Base-by-base conservation (phyloP, 208 protist species). In the Lotmaria passim region DNA sequence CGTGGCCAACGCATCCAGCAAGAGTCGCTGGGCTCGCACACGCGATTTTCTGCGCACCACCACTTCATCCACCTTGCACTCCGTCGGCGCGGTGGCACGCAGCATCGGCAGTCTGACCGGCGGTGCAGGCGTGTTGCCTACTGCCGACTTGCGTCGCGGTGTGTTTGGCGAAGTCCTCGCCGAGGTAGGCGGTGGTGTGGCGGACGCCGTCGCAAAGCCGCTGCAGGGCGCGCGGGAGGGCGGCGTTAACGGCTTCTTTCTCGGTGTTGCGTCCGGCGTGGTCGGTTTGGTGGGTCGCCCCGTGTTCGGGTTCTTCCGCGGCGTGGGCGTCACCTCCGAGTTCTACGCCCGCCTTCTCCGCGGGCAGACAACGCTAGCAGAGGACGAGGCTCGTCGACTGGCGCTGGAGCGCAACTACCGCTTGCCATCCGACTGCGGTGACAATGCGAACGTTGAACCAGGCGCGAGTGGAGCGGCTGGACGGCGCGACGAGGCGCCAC, bases 41-140 rank as follows among this genome's bases (percentile, higher is more conserved):
- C 78, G 80, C 15, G 75, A 67, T 7, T 84, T 95, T 55, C 50
- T 93, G 33, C 48, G 59, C 26, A 73, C 80, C 15, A 85, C 86
- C 14, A 75, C 79, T 3, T 86, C 90, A 10, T 90, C 86, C 11
- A 88, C 87, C 15, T 55, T 95, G 48, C 87, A 93, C 79, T 87
- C 83, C 11, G 80, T 95, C 12, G 76, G 83, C 28, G 73, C 89
- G 30, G 50, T 95, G 28, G 87, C 85, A 2, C 66, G 77, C 2
- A 87, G 87, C 44, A 79, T 87, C 44, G 76, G 81, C 39, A 90
- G 80, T 30, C 48, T 89, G 0, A 75, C 63, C 12, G 67, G 62
- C 24, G 53, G 66, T 14, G 15, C 23, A 11, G 8, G 36, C 30
- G 19, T 39, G 47, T 11, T 26, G 23, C 19, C 7, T 12, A 19